Evolutionary conservation across 352 stramenopile genomes (phyloP), one percentile per base, ranked within the genome.

Genomic region (Pythium dissimile): DNA sequence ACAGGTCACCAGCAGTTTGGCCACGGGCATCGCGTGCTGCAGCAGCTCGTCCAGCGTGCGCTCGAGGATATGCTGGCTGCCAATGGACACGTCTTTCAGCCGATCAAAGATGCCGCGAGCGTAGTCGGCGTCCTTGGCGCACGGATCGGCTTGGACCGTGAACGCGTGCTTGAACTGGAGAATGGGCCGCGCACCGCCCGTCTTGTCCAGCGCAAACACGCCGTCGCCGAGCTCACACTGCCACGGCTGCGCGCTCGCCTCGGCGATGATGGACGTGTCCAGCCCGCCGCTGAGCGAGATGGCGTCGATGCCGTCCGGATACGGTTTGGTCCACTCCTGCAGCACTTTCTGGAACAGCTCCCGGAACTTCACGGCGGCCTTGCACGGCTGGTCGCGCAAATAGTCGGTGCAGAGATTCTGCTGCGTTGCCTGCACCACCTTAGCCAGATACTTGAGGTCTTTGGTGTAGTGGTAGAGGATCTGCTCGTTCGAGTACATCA

Each of bases 381-480:
- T 5, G 0, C 72, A 65, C 12, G 76, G 74, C 6, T 57, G 16
- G 0, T 72, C 48, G n/a, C 68, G 77, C 0, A 88, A 45, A 46
- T 72, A 87, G 45, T 91, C 79, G 1, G 72, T 67, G 27, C 65
- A 69, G 2, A 70, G 26, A 27, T 72, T 64, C 11, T 66, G 38
- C 18, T 66, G 35, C 5, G 72, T 62, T 31, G 77, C 74, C 12
- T 54, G 41, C 10, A 77, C 66, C 23, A 77, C 57, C 7, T 67
- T 61, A 13, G 65, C 56, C 23, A 88, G 68, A 20, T 77, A 74
- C 20, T 55, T 50, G 26, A 82, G 23, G 23, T 86, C 77, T 16
- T 89, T 91, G 28, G 77, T 84, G 66, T 91, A 89, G 21, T 91
- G 81, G 39, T 89, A 91, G 55, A 88, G 42, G 15, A 73, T 80